These are phyloP conservation scores for Brachypodium distachyon DNA, from an alignment of 202 grass and related monocot genomes.

Conservation along the genomic window DNA sequence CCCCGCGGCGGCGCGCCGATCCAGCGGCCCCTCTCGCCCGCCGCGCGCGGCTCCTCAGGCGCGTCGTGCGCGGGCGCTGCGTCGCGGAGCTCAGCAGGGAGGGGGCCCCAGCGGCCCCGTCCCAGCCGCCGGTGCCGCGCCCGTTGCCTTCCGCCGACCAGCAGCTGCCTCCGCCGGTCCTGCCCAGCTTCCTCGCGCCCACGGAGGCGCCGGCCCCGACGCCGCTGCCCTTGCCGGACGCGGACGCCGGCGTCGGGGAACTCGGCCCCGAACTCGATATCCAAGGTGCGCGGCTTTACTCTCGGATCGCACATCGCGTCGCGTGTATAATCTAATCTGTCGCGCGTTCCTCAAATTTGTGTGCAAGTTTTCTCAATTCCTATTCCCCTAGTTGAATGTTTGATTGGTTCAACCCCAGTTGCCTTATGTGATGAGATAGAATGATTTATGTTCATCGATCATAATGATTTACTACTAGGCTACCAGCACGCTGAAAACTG, in stretches of 20 bases:
- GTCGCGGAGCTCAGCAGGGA: constrained; percentile 39
- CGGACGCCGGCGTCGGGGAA: constrained; percentile 14
- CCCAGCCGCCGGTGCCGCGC: constrained; percentile 3
- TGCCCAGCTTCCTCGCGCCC: constrained; percentile 15
- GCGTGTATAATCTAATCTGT: background rate
- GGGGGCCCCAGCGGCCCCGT: too few species aligned
- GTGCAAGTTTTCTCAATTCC: background rate
- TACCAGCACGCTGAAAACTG: background rate
- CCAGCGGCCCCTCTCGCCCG: background rate
- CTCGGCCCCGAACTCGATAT: background rate
- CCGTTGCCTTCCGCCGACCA: background rate
- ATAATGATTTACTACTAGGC: background rate
- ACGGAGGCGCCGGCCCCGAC: background rate
- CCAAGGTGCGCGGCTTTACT: background rate
- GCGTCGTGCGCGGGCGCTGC: constrained; percentile 8
- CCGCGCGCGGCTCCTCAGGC: background rate
- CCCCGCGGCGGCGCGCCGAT: background rate
- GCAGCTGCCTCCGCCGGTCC: background rate
- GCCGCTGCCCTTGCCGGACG: constrained; percentile 10
- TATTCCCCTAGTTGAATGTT: background rate
- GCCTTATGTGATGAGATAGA: background rate
- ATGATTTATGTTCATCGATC: background rate
- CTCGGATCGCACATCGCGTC: background rate
- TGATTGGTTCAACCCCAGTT: background rate
- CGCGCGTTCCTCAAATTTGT: background rate